Base-by-base conservation (phyloP, 805 yeast genomes). In the Wickerhamiella bombiphila region DNA sequence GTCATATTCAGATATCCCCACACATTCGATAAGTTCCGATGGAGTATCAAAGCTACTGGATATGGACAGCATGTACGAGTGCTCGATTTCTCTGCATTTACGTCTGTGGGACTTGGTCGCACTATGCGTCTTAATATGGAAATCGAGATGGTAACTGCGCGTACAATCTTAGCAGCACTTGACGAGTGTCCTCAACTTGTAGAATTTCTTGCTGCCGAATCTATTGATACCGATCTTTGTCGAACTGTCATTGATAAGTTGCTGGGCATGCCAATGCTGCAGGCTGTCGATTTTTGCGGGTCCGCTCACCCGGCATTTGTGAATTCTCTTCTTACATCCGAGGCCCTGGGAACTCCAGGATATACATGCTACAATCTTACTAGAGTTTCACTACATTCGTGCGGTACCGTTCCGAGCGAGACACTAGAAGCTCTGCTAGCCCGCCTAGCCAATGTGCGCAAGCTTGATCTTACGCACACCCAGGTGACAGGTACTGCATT, bases 41-140 rank as follows among this genome's bases (percentile, higher is more conserved):
- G 59, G 41, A 69, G 80, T 43, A 56, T 76, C 26, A 57, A 63
- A 32, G 34, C 76, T 78, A 14, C 69, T 65, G 57, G 56, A 13
- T 54, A 53, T 36, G 59, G 59, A 14, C 48, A 44, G 42, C 70
- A 69, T 45, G 88, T 81, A 16, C 74, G 75, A 48, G 74, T 76
- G 37, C 69, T 86, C 48, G 95, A 85, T 60, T 86, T 85, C 50
- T 80, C 80, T 51, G 88, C 80, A 48, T 78, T 85, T 57, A 83
- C 95, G 1, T 76, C 88, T 0, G 75, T 86, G 35, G 95, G 95
- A 0, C 65, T 85, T 34, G 95, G 95, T 2, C 65, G 95, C 45
- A 80, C 95, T 0, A 82, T 80, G 8, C 69, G 77, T 48, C 85
- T 85, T 94, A 86, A 80, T 59, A 76, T 72, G 56, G 93, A 80